Base-by-base conservation (phyloP, 805 yeast genomes). In the Huiozyma sinensis region DNA sequence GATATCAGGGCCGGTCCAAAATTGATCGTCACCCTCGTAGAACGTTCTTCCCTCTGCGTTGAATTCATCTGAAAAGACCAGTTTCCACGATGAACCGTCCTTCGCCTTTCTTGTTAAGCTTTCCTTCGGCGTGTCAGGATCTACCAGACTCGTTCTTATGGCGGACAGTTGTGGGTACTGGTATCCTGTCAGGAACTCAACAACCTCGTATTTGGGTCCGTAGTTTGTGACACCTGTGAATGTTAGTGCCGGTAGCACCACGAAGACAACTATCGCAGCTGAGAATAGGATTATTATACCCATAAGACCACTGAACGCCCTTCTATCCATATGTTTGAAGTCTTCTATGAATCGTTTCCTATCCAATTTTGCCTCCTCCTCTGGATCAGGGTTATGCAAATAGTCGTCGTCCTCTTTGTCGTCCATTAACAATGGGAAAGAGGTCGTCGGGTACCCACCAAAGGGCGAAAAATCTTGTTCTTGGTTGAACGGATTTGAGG, bases 401-500 rank as follows among this genome's bases (percentile, higher is more conserved):
- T 86, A 89, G 64, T 90, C 98, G 66, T 90, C 98, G 9, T 85
- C 83, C 64, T 90, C 98, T 65, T 87, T 86, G 54, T 90, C 97
- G 48, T 90, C 96, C 51, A 92, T 79, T 53, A 77, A 81, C 46
- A 90, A 68, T 1, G 98, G 98, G 67, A 90, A 90, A 3, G 88
- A 79, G n/a, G 88, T 73, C 6, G 95, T 95, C 0, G 98, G 97
- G 63, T 86, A 90, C 9, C 97, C 97, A 41, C 97, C 98, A 67
- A 90, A 90, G 3, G 97, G 98, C 40, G 84, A 77, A 52, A 80
- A 79, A 56, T 83, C 92, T 27, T 79, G 75, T 55, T 73, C 79
- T 5, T 58, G 44, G 31, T 40, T 36, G 24, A 39, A 55, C n/a
- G 53, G 49, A 28, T 56, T 56, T 6, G 63, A 56, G 5, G 58